phyloP scores from a whole-genome alignment of 2,329 filamentous ascomycete genomes.

The Fusarium foetens region DNA sequence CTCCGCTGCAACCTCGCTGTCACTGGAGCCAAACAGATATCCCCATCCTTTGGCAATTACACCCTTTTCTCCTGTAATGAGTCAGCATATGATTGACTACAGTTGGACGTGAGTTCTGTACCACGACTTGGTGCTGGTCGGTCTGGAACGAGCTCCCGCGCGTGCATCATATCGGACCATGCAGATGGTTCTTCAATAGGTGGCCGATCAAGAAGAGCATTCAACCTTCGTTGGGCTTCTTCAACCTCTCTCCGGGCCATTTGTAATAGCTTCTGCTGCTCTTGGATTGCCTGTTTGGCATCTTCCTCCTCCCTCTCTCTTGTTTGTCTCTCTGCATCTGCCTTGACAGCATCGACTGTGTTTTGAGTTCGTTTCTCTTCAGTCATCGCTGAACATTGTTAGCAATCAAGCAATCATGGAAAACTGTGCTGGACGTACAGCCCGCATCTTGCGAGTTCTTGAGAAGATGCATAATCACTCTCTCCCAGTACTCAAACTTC shows the following conservation, averaged over 20 bases:
- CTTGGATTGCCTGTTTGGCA: background rate
- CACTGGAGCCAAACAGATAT: background rate
- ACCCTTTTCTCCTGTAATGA: background rate
- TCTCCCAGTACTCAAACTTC: background rate
- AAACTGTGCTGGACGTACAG: background rate
- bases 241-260: background rate
- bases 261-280: background rate
- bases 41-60: background rate
- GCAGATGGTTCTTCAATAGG: background rate
- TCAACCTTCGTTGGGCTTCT: background rate
- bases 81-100: background rate
- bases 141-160: background rate
- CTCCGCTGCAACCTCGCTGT: background rate
- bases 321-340: background rate
- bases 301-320: background rate
- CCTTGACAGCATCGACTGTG: background rate
- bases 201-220: background rate
- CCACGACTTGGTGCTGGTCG: background rate
- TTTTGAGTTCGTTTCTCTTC: background rate
- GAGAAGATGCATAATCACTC: background rate
- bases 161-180: background rate
- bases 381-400: background rate
- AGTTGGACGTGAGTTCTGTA: accelerated
- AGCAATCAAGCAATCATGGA: background rate
- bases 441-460: background rate